Base-by-base conservation (phyloP, 1,284 basidiomycete species). In the Neolentinus lepideus region DNA sequence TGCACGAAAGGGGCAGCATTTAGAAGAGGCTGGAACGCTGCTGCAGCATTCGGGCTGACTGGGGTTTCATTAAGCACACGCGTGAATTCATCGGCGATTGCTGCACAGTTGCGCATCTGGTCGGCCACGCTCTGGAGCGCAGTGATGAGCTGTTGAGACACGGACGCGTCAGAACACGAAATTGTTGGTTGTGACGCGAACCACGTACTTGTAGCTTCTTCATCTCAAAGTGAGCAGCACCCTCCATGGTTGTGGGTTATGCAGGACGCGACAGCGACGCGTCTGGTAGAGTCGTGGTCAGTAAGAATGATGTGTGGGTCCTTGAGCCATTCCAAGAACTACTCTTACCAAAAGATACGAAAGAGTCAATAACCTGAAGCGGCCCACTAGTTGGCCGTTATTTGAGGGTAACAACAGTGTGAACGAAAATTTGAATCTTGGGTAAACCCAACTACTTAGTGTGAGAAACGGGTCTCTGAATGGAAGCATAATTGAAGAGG, bases 61-160 rank as follows among this genome's bases (percentile, higher is more conserved):
- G 53, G 54, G 29, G 21, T 54, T 11, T 22, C 26, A 12, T n/a
- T 8, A 19, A 72, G 56, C 51, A 67, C 56, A 35, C 68, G 65
- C 12, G 64, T 58, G 58, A 83, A 85, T 48, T 73, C 66, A 45
- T 88, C 85, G 21, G 80, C 79, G 45, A 81, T 64, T 52, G 70
- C 69, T 3, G 84, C 83, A 57, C 79, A 81, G 56, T 77, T 74
- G 56, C 81, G 79, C 77, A 89, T 76, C 31, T 77, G 69, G 51
- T 78, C 75, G 29, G 83, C 81, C 57, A 85, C 77, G 26, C 71
- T 69, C 57, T 66, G 66, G 58, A 89, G 71, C 60, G 78, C 78
- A 36, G 71, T 66, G 47, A 77, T 73, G 64, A 85, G 74, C 84
- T 88, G 59, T 10, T 22, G 51, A 35, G 51, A 54, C 43, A 31